These are phyloP conservation scores for Coffea humblotiana DNA, from an alignment of 305 asterid species.

Conservation along the genomic window DNA sequence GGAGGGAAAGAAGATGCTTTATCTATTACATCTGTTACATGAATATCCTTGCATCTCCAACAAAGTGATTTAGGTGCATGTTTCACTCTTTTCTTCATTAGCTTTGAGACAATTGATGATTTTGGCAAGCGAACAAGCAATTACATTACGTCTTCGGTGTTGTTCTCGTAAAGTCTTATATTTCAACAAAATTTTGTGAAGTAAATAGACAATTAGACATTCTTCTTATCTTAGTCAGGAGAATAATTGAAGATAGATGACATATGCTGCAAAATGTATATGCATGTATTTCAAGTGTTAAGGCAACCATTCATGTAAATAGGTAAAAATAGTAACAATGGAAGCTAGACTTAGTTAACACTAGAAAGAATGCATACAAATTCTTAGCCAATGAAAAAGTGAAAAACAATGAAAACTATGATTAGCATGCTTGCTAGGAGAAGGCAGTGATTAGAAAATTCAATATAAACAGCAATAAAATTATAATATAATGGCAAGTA, in stretches of 20 bases:
- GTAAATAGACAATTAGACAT: slow-evolving; percentile 28
- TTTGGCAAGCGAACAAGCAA: slow-evolving; percentile 87
- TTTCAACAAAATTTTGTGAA: slow-evolving; percentile 66
- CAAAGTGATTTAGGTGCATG: slow-evolving; percentile 91
- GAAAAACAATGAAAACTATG: not conserved
- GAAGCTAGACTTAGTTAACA: not conserved
- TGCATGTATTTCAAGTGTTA: not conserved
- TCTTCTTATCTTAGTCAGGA: slow-evolving; percentile 2
- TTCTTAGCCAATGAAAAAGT: not conserved
- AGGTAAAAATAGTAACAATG: not conserved
- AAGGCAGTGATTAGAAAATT: too few species aligned
- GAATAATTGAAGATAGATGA: not conserved
- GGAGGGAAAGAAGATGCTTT: not conserved
- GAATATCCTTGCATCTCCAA: slow-evolving; percentile 94
- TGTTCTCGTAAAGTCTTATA: slow-evolving; percentile 82
- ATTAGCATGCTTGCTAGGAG: too few species aligned
- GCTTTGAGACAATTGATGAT: slow-evolving; percentile 81
- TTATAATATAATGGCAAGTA: too few species aligned
- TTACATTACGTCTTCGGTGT: slow-evolving; percentile 61
- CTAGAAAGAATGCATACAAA: not conserved
- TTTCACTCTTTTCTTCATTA: slow-evolving; percentile 80
- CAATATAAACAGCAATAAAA: too few species aligned
- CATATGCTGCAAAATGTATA: not conserved
- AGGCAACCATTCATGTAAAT: not conserved
- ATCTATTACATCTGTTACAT: slow-evolving; percentile 65